Conservation (phyloP, 2,329 filamentous ascomycete genomes). For the Ceratocystis albifundus region DNA sequence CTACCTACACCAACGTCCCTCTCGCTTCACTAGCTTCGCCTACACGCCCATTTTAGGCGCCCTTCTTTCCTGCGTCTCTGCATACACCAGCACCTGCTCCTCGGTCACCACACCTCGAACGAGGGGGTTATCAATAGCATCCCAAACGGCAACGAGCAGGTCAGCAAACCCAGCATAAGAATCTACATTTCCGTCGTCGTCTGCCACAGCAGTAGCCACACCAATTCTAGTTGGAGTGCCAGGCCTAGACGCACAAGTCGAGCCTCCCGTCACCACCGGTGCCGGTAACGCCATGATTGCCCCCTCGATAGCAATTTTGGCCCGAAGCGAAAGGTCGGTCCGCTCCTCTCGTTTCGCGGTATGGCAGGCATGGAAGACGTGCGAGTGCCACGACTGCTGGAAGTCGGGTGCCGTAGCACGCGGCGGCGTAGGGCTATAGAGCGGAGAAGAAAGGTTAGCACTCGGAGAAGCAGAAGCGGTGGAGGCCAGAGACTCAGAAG, state of each 20-base stretch:
- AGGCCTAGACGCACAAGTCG: neutral
- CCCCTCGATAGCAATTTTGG: constrained; percentile 18
- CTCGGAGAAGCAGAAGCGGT: too few species aligned
- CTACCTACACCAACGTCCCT: neutral
- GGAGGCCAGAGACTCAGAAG: neutral
- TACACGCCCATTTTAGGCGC: constrained; percentile 10
- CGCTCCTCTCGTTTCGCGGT: constrained; percentile 14
- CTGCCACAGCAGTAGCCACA: neutral
- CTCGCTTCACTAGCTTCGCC: neutral
- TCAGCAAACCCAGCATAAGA: constrained; percentile 9
- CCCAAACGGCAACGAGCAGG: constrained; percentile 15
- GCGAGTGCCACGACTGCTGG: constrained; percentile 6
- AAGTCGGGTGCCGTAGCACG: constrained; percentile 3
- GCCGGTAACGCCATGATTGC: constrained; percentile 14
- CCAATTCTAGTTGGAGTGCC: neutral
- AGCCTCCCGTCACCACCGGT: neutral
- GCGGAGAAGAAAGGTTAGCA: neutral
- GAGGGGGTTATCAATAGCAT: constrained; percentile 19
- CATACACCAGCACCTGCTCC: constrained; percentile 14
- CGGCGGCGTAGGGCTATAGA: neutral
- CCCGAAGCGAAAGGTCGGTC: constrained; percentile 10
- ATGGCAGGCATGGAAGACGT: constrained; percentile 14
- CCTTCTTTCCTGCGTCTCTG: constrained; percentile 4
- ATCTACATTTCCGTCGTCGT: neutral
- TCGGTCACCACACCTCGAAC: constrained; percentile 19